Evolutionary conservation across 2,329 filamentous ascomycete genomes (phyloP).

Genomic region (Catunica adiposa): DNA sequence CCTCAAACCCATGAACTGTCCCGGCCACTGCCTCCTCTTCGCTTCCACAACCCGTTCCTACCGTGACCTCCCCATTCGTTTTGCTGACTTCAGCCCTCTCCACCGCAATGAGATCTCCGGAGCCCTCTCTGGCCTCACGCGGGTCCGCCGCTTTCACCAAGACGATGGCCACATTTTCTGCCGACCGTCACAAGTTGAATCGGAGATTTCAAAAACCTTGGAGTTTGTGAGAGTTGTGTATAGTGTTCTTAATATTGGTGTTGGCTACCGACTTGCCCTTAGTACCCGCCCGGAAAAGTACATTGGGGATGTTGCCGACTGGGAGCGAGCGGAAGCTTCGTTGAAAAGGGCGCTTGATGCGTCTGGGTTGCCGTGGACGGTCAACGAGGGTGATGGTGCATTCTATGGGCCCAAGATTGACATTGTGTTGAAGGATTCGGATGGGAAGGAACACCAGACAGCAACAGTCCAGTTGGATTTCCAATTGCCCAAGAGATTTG

Average conservation of each 20-base stretch:
- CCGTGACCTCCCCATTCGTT: slow-evolving; percentile 64
- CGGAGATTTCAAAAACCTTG: slow-evolving; percentile 57
- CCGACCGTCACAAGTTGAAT: slow-evolving; percentile 54
- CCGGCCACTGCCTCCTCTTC: slow-evolving; percentile 75
- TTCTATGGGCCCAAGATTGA: slow-evolving; percentile 92
- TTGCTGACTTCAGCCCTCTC: slow-evolving; percentile 76
- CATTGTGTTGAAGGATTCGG: slow-evolving; percentile 61
- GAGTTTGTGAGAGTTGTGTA: slow-evolving; percentile 62
- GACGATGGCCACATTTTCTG: slow-evolving; percentile 89
- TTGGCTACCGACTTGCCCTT: slow-evolving; percentile 54
- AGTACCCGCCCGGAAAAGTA: slow-evolving; percentile 69
- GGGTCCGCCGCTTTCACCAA: slow-evolving; percentile 75
- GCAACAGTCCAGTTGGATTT: slow-evolving; percentile 84
- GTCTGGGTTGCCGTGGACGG: slow-evolving; percentile 53
- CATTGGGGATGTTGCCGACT: slow-evolving; percentile 56
- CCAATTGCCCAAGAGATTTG: slow-evolving; percentile 70
- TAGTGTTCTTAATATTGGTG: slow-evolving; percentile 48
- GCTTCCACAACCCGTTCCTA: slow-evolving; percentile 57
- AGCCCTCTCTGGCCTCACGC: slow-evolving; percentile 62
- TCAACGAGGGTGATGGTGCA: slow-evolving; percentile 70
- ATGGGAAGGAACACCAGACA: slow-evolving; percentile 76
- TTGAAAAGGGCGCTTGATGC: slow-evolving; percentile 35
- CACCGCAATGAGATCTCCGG: slow-evolving; percentile 77
- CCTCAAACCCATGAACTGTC: slow-evolving; percentile 87
- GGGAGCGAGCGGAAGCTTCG: slow-evolving; percentile 30